Evolutionary conservation across 2,329 filamentous ascomycete species (phyloP).

Genomic region (Fusarium fracticaudum): DNA sequence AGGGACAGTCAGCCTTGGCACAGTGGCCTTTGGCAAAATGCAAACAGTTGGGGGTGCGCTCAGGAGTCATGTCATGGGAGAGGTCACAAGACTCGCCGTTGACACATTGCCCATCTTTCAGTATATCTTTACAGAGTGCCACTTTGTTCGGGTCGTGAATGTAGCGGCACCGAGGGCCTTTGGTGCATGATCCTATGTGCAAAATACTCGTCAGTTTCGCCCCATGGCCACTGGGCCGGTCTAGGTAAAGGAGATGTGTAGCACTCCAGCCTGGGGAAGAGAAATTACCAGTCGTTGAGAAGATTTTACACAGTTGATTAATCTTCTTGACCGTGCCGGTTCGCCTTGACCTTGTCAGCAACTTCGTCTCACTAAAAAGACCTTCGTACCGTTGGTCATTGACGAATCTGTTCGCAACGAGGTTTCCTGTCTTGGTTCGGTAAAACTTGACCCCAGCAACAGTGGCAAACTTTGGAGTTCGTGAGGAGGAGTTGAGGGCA

Average conservation of each 20-base stretch:
- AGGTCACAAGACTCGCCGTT: slow-evolving; percentile 86
- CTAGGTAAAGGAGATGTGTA: slow-evolving; percentile 32
- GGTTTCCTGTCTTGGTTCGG: slow-evolving; percentile 87
- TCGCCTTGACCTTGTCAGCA: slow-evolving; percentile 57
- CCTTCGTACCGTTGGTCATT: slow-evolving; percentile 77
- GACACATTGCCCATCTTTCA: slow-evolving; percentile 81
- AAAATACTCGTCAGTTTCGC: slow-evolving; percentile 55
- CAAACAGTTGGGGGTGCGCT: slow-evolving; percentile 87
- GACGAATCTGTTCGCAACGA: slow-evolving; percentile 80
- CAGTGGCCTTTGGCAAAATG: slow-evolving; percentile 93
- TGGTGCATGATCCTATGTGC: slow-evolving; percentile 80
- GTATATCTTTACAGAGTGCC: slow-evolving; percentile 87
- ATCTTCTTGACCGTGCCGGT: slow-evolving; percentile 71
- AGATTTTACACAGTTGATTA: slow-evolving; percentile 77
- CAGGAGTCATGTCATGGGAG: slow-evolving; percentile 84
- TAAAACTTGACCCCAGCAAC: slow-evolving; percentile 85
- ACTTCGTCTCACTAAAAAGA: slow-evolving; percentile 31
- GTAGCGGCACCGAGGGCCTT: slow-evolving; percentile 82
- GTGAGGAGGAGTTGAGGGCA: slow-evolving; percentile 68
- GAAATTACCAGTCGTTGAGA: slow-evolving; percentile 74
- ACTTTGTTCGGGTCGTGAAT: slow-evolving; percentile 87
- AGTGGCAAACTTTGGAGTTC: slow-evolving; percentile 77
- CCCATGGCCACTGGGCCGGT: slow-evolving; percentile 51
- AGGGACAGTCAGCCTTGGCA: slow-evolving; percentile 85
- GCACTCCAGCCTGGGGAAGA: slow-evolving; percentile 50